Evolutionary conservation across 1,139 yeast species (phyloP), one percentile per base, ranked within the genome.

Genomic region (Candida pseudocylindracea): DNA sequence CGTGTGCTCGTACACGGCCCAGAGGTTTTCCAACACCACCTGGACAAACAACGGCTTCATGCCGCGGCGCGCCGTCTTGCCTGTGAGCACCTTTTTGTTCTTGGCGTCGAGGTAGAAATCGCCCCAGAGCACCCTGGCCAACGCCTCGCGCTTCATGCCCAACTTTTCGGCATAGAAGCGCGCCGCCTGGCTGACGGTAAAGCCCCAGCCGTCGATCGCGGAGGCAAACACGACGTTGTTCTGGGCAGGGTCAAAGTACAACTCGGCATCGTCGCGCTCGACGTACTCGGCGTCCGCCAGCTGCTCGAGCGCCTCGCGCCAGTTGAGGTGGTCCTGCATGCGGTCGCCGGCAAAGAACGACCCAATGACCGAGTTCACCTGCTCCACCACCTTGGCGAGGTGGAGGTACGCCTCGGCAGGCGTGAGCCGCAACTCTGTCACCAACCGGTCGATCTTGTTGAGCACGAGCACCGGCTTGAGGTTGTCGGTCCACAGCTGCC

Each of bases 131-230:
- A 88, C 83, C 45, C 79, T 79, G 38, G 76, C 72, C 32, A 91
- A 60, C 36, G 71, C 81, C 27, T 68, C 67, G 38, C 83, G 72
- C 39, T 81, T 78, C 42, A 88, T 76, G 1, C 94, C 95, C 28
- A 88, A 57, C 45, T 81, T 83, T 29, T 71, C 68, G 53, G 76
- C 91, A 46, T 81, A 81, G 29, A 91, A 71, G 36, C 78, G 72
- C 6, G 95, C 80, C 53, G 88, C 78, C 37, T 91, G 93, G 36
- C 79, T 70, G 29, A 91, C 60, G 33, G 83, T 78, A 51, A 91
- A 91, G 1, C 96, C 98, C 98, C 98, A 91, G 4, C 96, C 96
- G 51, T 88, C 98, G 20, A 78, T 60, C 1, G 98, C 98, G 30
- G 93, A 75, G 1, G 94, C 85, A 55, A 91, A 88, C 2, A 91